phyloP scores from a whole-genome alignment of 768 basidiomycete genomes.

The Leccinum broughii region DNA sequence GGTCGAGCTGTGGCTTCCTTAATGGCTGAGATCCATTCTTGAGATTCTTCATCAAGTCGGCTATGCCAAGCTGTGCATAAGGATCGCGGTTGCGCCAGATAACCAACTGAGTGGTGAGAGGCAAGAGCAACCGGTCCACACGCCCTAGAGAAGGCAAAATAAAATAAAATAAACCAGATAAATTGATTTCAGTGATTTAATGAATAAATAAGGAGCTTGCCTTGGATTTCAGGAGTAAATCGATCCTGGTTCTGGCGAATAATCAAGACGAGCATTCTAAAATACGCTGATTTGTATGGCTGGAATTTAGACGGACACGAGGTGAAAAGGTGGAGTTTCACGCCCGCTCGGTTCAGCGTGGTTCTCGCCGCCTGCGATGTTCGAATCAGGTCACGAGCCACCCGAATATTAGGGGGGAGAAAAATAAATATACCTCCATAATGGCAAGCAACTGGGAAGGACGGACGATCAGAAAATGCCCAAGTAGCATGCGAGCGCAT shows the following conservation, averaged over 20 bases:
- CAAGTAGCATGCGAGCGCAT: neutral
- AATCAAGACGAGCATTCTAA: constrained; percentile 46
- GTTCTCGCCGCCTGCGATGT: constrained; percentile 44
- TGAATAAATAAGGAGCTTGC: constrained; percentile 13
- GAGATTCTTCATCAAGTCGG: constrained; percentile 28
- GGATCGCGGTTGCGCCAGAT: constrained; percentile 32
- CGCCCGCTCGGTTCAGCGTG: constrained; percentile 44
- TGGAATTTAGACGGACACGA: constrained; percentile 41
- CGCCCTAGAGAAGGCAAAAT: constrained; percentile 24
- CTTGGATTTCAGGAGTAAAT: constrained; percentile 30
- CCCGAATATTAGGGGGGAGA: neutral
- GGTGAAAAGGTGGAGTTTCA: constrained; percentile 47
- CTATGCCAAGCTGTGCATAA: constrained; percentile 36
- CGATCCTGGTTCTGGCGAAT: constrained; percentile 33
- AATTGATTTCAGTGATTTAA: neutral
- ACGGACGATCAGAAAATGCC: constrained; percentile 7
- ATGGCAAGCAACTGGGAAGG: constrained; percentile 46
- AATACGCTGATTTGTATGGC: constrained; percentile 49
- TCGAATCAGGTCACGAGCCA: neutral
- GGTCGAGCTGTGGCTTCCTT: constrained; percentile 20
- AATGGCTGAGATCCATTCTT: constrained; percentile 16
- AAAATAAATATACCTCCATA: constrained; percentile 46
- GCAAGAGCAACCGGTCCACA: constrained; percentile 35
- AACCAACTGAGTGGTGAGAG: constrained; percentile 32
- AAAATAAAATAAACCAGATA: constrained; percentile 6